phyloP scores from a whole-genome alignment of 164 flowering plant genomes.

The Umbellularia californica region DNA sequence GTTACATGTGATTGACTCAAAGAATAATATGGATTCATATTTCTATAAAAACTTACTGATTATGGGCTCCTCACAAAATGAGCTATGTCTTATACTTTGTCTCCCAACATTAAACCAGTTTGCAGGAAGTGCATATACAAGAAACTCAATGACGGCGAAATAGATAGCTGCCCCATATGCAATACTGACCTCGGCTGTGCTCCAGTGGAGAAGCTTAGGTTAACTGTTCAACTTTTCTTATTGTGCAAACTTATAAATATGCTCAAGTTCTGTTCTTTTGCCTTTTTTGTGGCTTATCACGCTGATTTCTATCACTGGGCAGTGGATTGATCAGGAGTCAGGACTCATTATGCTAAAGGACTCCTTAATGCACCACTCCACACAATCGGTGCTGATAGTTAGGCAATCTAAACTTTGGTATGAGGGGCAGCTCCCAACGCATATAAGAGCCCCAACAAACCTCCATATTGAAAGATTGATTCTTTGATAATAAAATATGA shows the following conservation, averaged over 20 bases:
- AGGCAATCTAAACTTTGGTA: neutral
- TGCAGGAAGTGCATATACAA: conserved; percentile 93
- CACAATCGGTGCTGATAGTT: too few relatives aligned
- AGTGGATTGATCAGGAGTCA: too few relatives aligned
- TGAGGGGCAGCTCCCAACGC: neutral
- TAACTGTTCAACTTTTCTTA: conserved; percentile 2
- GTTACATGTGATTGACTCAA: neutral
- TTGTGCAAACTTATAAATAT: too few relatives aligned
- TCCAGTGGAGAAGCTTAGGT: conserved; percentile 91
- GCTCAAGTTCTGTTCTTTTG: neutral
- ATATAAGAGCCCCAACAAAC: neutral
- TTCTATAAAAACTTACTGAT: neutral
- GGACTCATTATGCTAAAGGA: neutral
- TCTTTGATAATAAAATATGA: neutral
- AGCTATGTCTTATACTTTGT: neutral
- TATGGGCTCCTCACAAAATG: neutral
- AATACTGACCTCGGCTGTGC: conserved; percentile 71
- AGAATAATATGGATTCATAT: neutral
- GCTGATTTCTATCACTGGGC: neutral
- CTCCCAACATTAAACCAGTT: conserved; percentile 37
- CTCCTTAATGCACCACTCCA: neutral
- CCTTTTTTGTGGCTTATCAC: neutral
- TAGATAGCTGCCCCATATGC: conserved; percentile 89
- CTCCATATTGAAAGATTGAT: neutral
- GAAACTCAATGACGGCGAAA: conserved; percentile 38